Evolutionary conservation across 495 filamentous ascomycete genomes (phyloP).

Genomic region (Schizothecium vesticola): DNA sequence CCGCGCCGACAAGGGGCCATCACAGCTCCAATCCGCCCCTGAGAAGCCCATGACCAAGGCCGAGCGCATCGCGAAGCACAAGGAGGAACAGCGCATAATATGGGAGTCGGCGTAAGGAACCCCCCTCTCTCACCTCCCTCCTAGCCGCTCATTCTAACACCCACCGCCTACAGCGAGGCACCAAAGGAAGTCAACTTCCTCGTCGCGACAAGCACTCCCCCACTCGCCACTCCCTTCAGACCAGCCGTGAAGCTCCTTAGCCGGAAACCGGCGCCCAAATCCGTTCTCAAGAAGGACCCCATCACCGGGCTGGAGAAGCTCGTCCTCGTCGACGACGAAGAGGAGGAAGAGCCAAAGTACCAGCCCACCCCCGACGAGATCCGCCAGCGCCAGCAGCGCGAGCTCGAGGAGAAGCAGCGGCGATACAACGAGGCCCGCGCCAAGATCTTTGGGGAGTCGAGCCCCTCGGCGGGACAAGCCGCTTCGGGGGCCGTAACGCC

Average conservation of each 20-base stretch:
- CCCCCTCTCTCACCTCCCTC: background rate
- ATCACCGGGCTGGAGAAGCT: slow-evolving; percentile 52
- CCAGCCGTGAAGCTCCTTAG: slow-evolving; percentile 75
- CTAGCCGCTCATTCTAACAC: background rate
- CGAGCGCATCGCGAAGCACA: slow-evolving; percentile 73
- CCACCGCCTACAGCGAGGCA: slow-evolving; percentile 23
- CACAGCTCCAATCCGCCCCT: slow-evolving; percentile 40
- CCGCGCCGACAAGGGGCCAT: slow-evolving; percentile 39
- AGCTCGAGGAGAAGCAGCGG: slow-evolving; percentile 80
- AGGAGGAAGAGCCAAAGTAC: slow-evolving; percentile 54
- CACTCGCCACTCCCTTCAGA: slow-evolving; percentile 76
- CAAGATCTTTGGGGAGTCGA: slow-evolving; percentile 70
- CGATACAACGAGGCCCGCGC: slow-evolving; percentile 82
- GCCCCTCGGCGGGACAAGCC: slow-evolving; percentile 43
- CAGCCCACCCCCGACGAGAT: slow-evolving; percentile 66
- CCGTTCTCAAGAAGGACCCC: slow-evolving; percentile 42
- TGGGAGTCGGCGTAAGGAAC: slow-evolving; percentile 90
- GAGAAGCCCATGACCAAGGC: slow-evolving; percentile 52
- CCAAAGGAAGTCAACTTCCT: slow-evolving; percentile 67
- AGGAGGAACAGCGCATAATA: slow-evolving; percentile 72
- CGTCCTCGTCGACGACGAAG: slow-evolving; percentile 53
- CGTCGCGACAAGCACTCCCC: slow-evolving; percentile 56
- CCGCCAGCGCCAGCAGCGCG: slow-evolving; percentile 62
- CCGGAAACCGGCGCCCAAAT: slow-evolving; percentile 63
- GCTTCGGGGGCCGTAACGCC: slow-evolving; percentile 56